Evolutionary conservation across 192 early-diverging fungal genomes (phyloP).

Genomic region (Jimgerdemannia lactiflua): DNA sequence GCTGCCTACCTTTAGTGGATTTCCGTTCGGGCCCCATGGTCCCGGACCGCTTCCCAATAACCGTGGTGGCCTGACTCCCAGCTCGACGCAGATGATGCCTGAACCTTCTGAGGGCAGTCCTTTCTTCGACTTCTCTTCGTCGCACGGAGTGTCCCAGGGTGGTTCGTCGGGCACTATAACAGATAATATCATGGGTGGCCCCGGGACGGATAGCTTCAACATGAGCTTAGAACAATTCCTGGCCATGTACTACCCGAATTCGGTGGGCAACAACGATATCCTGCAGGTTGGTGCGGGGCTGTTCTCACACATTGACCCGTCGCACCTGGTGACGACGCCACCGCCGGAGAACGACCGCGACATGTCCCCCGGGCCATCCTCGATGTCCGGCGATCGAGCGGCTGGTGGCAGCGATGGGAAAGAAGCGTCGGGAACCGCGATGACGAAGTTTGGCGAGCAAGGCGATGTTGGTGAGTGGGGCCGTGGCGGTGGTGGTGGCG

Average conservation of each 20-base stretch:
- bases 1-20: neutral
- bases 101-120: neutral
- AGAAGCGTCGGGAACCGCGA: neutral
- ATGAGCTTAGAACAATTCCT: conserved; percentile 34
- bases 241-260: conserved; percentile 21
- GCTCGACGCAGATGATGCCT: neutral
- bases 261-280: too few relatives aligned
- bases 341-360: neutral
- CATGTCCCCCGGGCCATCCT: neutral
- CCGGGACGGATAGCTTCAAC: conserved; percentile 5
- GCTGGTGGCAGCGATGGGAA: neutral
- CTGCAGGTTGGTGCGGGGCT: too few relatives aligned
- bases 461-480: conserved; percentile 8
- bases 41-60: neutral
- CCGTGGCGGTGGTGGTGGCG: neutral
- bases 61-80: neutral
- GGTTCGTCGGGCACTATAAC: neutral
- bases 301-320: neutral
- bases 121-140: neutral
- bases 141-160: neutral
- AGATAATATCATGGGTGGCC: conserved; percentile 4
- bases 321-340: neutral
- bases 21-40: neutral
- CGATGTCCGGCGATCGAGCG: neutral
- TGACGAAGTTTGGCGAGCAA: neutral